These are phyloP conservation scores for Salinomyces thailandicus DNA, from an alignment of 2,329 filamentous ascomycete species.

Conservation along the genomic window DNA sequence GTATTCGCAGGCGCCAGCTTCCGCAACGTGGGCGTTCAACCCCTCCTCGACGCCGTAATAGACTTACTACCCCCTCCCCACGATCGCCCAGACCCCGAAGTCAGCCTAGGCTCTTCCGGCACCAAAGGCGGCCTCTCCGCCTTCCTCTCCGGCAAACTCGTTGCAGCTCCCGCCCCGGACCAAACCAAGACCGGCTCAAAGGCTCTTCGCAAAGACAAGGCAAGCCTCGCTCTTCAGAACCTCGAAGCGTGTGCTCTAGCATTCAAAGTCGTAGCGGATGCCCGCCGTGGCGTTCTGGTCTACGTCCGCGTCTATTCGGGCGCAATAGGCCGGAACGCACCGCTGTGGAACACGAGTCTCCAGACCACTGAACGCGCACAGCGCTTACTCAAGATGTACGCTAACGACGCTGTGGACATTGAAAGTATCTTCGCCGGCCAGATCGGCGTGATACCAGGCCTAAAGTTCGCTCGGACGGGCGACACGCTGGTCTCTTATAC, in stretches of 20 bases:
- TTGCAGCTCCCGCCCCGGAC: background rate
- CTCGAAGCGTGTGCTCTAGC: constrained; percentile 60
- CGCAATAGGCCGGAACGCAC: constrained; percentile 58
- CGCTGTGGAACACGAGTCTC: constrained; percentile 80
- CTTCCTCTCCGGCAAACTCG: constrained; percentile 30
- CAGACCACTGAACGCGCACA: constrained; percentile 68
- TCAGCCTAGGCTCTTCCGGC: constrained; percentile 49
- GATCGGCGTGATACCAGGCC: constrained; percentile 83
- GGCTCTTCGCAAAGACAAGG: constrained; percentile 31
- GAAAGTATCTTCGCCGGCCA: constrained; percentile 71
- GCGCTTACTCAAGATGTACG: constrained; percentile 79
- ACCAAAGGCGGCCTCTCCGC: constrained; percentile 43
- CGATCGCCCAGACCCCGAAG: constrained; percentile 68
- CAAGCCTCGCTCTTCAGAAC: constrained; percentile 40
- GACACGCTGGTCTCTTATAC: constrained; percentile 77
- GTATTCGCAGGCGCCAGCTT: constrained; percentile 89
- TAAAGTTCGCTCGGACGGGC: constrained; percentile 85
- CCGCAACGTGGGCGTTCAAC: constrained; percentile 86
- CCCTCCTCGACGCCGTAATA: constrained; percentile 76
- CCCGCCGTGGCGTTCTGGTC: constrained; percentile 74
- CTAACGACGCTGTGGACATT: constrained; percentile 75
- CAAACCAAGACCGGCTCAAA: constrained; percentile 15
- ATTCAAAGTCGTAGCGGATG: constrained; percentile 91
- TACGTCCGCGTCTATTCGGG: constrained; percentile 91
- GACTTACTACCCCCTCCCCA: constrained; percentile 76